Evolutionary conservation across 2,329 filamentous ascomycete species (phyloP), one percentile per base, ranked within the genome.

Genomic region (Paecilomyces sp.): DNA sequence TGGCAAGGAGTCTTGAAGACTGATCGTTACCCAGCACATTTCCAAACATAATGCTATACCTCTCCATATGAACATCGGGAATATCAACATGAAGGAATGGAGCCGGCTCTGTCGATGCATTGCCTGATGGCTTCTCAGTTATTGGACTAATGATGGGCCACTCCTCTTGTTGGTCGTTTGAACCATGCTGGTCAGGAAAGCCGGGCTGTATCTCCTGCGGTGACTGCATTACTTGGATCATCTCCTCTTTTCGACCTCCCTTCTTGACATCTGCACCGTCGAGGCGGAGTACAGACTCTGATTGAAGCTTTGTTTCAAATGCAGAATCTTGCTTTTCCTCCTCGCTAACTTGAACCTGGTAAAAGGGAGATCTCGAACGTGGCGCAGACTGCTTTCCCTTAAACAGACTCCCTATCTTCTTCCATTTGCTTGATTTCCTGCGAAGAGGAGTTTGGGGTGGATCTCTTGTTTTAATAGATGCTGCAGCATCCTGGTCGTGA

Each of bases 41-140:
- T 58, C 88, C 86, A 70, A 97, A 97, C 92, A 97, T 97, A 64
- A 97, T 84, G 66, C 92, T 96, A 67, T 96, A 97, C 55, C 93
- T 82, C 71, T 97, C 93, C 81, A 97, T 81, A 63, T 88, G 85
- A 58, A 90, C 82, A 56, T 84, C 83, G 0, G 93, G 92, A 60
- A 97, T 94, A 57, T 92, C 85, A 15, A 97, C 83, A 66, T 92
- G 82, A 22, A 97, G 77, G 6, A 88, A 73, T 1, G 77, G 69
- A 18, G 62, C 59, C 3, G 55, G 22, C n/a, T 22, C 41, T 18
- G 41, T 6, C n/a, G 36, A 15, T 41, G 15, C 5, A 47, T n/a
- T 4, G 18, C 18, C 41, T 9, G 41, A 47, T 3, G n/a, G 15
- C 15, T 47, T 8, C 41, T 47, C 41, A 18, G 41, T 15, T 18